phyloP scores from a whole-genome alignment of 1,284 basidiomycete genomes.

The Irpex sp. region DNA sequence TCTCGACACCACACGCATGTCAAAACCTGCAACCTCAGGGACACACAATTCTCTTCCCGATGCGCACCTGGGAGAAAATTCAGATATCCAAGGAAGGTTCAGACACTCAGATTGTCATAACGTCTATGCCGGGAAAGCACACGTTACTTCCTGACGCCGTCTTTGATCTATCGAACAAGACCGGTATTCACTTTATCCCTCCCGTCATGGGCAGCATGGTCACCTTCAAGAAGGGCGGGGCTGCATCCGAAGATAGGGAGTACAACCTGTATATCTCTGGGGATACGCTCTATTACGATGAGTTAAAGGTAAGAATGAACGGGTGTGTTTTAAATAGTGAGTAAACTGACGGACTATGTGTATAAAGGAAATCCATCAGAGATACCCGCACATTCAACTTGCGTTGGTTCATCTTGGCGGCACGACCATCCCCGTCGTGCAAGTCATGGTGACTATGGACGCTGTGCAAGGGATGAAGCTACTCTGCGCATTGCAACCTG shows the following conservation, averaged over 20 bases:
- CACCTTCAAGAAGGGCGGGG: conserved; percentile 12
- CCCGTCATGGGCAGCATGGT: conserved; percentile 27
- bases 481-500: conserved; percentile 24
- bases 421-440: conserved; percentile 24
- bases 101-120: not conserved
- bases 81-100: not conserved
- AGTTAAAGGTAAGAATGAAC: conserved; percentile 16
- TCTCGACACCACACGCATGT: conserved; percentile 24
- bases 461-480: conserved; percentile 26
- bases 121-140: conserved; percentile 27
- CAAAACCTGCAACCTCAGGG: conserved; percentile 14
- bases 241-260: conserved; percentile 4
- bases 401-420: conserved; percentile 26
- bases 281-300: conserved; percentile 28
- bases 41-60: conserved; percentile 15
- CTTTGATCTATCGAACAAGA: conserved; percentile 9
- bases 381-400: conserved; percentile 24
- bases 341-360: not conserved
- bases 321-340: not conserved
- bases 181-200: conserved; percentile 19
- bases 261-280: conserved; percentile 28
- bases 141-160: conserved; percentile 18
- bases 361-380: not conserved
- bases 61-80: not conserved
- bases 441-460: conserved; percentile 30